Percentiles rank a stretch among this genome's conserved stretches.
Evolutionary conservation across 1,284 basidiomycete genomes (phyloP).

Genomic region (Cryptococcus sp.): DNA sequence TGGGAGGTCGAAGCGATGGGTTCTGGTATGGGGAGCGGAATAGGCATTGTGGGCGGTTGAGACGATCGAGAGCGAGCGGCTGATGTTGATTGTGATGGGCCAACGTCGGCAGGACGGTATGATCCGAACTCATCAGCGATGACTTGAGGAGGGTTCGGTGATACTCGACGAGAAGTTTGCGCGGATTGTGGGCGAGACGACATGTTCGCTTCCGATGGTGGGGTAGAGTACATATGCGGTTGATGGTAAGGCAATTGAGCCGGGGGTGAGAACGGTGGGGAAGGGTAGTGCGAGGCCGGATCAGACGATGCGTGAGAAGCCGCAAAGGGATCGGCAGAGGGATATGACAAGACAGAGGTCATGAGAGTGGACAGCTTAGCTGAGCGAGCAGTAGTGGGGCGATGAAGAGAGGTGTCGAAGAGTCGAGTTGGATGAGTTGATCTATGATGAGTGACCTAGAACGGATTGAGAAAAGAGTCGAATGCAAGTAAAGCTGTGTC

Average conservation of each 20-base stretch:
- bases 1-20: conserved; percentile 30
- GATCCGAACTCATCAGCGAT: conserved; percentile 31
- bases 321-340: conserved; percentile 40
- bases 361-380: conserved; percentile 15
- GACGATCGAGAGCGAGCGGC: conserved; percentile 19
- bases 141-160: conserved; percentile 3
- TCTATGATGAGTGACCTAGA: no score
- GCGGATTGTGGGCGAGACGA: conserved; percentile 10
- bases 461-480: not conserved
- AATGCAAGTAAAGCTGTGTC: not conserved
- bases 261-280: conserved; percentile 21
- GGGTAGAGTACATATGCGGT: conserved; percentile 7
- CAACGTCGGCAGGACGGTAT: conserved; percentile 11
- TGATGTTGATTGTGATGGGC: conserved; percentile 28
- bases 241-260: conserved; percentile 3
- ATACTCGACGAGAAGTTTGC: not conserved
- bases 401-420: no score
- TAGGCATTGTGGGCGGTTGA: conserved; percentile 34
- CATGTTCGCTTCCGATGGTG: conserved; percentile 1
- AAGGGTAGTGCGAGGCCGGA: conserved; percentile 12
- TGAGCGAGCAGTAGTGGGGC: no score
- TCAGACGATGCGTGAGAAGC: conserved; percentile 12
- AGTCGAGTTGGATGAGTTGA: no score
- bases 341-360: conserved; percentile 35
- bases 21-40: conserved; percentile 28